Evolutionary conservation across 257 asterid species (phyloP), one percentile per base, ranked within the genome.

Genomic region (Capsicum pubescens): DNA sequence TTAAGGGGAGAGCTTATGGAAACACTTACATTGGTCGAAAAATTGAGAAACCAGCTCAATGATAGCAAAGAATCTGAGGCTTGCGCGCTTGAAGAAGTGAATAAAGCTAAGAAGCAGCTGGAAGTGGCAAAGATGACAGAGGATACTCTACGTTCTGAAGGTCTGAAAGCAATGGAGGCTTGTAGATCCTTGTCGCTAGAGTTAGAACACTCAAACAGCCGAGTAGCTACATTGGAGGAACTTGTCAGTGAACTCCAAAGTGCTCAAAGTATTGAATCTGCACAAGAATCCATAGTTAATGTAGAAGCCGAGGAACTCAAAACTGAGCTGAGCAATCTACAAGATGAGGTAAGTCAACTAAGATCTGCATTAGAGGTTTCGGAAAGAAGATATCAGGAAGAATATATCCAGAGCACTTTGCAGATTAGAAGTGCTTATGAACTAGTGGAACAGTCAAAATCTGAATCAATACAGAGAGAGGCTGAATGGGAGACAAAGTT

Each of bases 351-450:
- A 7, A 83, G 84, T 63, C 87, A 83, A 79, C 82, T 94, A 44
- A 91, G 89, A 85, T 90, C 84, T 39, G 94, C 92, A 4, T 90
- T 96, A 12, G 97, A 92, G 87, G 91, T 87, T 76, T 94, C 97
- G 54, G 98, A 96, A 52, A 92, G 82, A 83, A 88, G 92, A 91
- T 90, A 92, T 84, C 91, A 87, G 60, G 95, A 92, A 56, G 95
- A 93, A 83, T 87, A 91, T 85, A 84, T 90, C 14, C 89, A 90
- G 82, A 92, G 95, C 86, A 90, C 92, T 4, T 80, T 90, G 91
- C 91, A 93, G 90, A 91, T 96, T 26, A 89, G 91, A 83, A 89
- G 88, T 32, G 96, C 98, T 10, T 90, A 87, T 70, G 98, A 93
- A 61, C 84, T 91, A 50, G 91, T 89, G 83, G 95, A 94, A 87